Base-by-base conservation (phyloP, 2,329 filamentous ascomycete species). In the Fusarium scirpi region DNA sequence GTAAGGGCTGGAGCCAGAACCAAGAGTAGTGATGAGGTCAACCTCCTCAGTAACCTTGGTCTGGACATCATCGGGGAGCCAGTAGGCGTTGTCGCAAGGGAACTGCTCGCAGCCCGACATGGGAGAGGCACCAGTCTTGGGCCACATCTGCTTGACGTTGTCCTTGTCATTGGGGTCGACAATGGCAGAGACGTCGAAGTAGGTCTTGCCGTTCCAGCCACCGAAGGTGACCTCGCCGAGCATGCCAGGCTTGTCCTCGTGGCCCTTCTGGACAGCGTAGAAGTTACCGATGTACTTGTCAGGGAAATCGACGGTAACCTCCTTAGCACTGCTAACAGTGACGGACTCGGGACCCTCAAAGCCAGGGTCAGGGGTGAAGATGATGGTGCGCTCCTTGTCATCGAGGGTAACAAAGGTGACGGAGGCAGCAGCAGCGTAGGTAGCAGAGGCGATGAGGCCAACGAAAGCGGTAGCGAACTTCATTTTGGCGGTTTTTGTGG, bases 361-460 rank as follows among this genome's bases (percentile, higher is more conserved):
- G 54, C 82, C 83, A 1, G 76, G 73, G 75, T 78, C 84, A 72
- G 81, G 72, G 30, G 85, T 87, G 79, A 88, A 87, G 80, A 83
- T 72, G 77, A 89, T 73, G 49, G 82, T 84, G 77, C 86, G 85
- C 62, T 79, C 76, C 34, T 79, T 80, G 62, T 78, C 73, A 77
- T 91, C 89, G 53, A 89, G 85, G 72, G 86, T 89, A 79, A 85
- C 74, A 81, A 91, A 90, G 71, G 85, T 87, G 74, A 91, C 79
- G 78, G 84, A 85, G 76, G 76, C 78, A 62, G 85, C 86, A 58
- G 76, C 77, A 73, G 78, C 83, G 53, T 82, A 71, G 65, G 82
- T 78, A 62, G 82, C 82, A 58, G 80, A 72, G 70, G 84, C 82
- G 66, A 81, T 77, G 65, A 85, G 70, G 71, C 81, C 78, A 71